Base-by-base conservation (phyloP, 345 rosid species). In the Ricinus communis region DNA sequence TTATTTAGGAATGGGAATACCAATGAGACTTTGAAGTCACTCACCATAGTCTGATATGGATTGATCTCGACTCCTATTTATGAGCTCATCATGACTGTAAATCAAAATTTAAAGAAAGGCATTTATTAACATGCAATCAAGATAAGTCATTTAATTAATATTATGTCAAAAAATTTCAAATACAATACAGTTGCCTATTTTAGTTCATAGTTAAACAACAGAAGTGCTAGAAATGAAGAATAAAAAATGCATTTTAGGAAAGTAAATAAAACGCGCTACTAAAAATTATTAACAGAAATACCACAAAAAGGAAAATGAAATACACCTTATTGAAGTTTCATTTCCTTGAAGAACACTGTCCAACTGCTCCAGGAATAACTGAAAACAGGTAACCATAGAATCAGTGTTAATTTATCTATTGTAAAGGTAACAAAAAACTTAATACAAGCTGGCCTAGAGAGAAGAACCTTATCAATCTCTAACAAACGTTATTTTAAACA, bases 331-430 rank as follows among this genome's bases (percentile, higher is more conserved):
- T 62, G 93, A 88, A 72, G 83, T 79, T 72, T 85, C 91, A 59
- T 77, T 82, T 83, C 93, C 98, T 81, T 86, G 93, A 81, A 96
- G 91, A 80, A 88, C 91, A 62, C 80, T 71, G 31, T 87, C 98
- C 83, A 96, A 79, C 89, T 88, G 98, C 87, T 91, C 98, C 76
- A 93, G 86, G 78, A 96, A 95, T 86, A 95, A 76, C 98, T 95
- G 91, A 53, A 81, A 60, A 58, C n/a, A 57, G 24, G 30, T 73
- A 31, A 61, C 41, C 52, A 62, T 8, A 15, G 46, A 49, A 62
- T 50, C 14, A 65, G 47, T 59, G 43, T 61, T 27, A 27, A n/a
- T 57, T 18, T 11, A 62, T 15, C 33, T 55, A 58, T 30, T 25
- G 25, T 62, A 12, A 54, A 61, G 72, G 62, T 33, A 19, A 64